Evolutionary conservation across 306 rosid species (phyloP).

Genomic region (Comarum palustre): DNA sequence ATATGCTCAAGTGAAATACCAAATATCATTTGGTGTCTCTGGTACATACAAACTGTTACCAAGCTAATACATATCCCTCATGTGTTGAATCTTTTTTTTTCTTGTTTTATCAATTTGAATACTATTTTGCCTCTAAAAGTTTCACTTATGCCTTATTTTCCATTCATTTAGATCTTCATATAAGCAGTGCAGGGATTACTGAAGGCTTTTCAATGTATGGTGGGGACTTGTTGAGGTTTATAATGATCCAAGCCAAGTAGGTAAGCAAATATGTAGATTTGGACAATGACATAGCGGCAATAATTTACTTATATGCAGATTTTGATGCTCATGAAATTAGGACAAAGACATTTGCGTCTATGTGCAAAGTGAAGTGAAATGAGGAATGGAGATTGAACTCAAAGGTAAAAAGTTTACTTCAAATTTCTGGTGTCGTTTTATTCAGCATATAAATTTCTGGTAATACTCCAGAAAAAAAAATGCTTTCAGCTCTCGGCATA

Average conservation of each 20-base stretch:
- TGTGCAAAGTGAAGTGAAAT: too few species aligned
- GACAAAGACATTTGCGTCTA: too few species aligned
- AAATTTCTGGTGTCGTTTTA: too few species aligned
- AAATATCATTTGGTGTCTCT: neutral
- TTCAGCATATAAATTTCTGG: too few species aligned
- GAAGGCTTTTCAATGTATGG: slow-evolving; percentile 99
- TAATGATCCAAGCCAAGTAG: slow-evolving; percentile 71
- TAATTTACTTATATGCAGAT: neutral
- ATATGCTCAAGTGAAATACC: too few species aligned
- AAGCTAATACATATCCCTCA: neutral
- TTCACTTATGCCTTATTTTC: neutral
- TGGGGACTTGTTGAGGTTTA: slow-evolving; percentile 96
- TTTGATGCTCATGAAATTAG: neutral
- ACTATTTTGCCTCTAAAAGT: neutral
- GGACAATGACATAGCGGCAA: neutral
- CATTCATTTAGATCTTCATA: slow-evolving; percentile 8
- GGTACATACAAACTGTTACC: neutral
- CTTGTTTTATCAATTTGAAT: neutral
- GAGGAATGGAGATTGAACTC: too few species aligned
- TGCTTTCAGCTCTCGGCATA: too few species aligned
- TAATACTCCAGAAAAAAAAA: too few species aligned
- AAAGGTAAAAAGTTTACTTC: too few species aligned
- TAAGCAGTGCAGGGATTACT: slow-evolving; percentile 88
- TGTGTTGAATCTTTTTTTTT: neutral
- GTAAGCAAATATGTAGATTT: slow-evolving; percentile 44